phyloP scores from a whole-genome alignment of 192 early-diverging fungal genomes.

The Chytriomyces sp. region DNA sequence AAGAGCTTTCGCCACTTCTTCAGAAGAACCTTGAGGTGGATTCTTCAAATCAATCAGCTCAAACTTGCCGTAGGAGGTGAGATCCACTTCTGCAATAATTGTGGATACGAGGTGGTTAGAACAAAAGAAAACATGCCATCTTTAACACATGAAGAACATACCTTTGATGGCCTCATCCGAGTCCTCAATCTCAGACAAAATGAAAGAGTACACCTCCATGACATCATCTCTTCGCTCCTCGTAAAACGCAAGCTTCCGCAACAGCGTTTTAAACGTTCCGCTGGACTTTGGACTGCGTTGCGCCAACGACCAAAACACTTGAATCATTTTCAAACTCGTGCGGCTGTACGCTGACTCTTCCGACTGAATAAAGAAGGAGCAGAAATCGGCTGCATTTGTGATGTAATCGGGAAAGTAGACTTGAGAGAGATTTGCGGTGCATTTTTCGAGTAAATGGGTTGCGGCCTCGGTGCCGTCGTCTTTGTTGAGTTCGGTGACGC shows the following conservation, averaged over 20 bases:
- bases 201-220: slow-evolving; percentile 28
- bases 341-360: slow-evolving; percentile 21
- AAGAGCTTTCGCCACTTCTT: slow-evolving; percentile 7
- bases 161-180: slow-evolving; percentile 42
- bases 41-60: neutral
- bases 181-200: slow-evolving; percentile 36
- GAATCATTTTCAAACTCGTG: slow-evolving; percentile 42
- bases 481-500: slow-evolving; percentile 24
- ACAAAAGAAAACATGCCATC: neutral
- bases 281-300: slow-evolving; percentile 32
- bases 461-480: neutral
- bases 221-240: slow-evolving; percentile 26
- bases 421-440: slow-evolving; percentile 42
- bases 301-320: slow-evolving; percentile 46
- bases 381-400: slow-evolving; percentile 47
- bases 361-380: slow-evolving; percentile 28
- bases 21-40: neutral
- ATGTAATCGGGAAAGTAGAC: slow-evolving; percentile 44
- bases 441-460: slow-evolving; percentile 39
- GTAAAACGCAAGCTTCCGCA: slow-evolving; percentile 45
- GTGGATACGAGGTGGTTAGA: neutral
- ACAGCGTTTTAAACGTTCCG: slow-evolving; percentile 37
- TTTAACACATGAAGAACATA: neutral
- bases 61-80: slow-evolving; percentile 33
- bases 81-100: slow-evolving; percentile 30